Evolutionary conservation across 2,329 filamentous ascomycete species (phyloP), one percentile per base, ranked within the genome.

Genomic region (Aspergillus niger): DNA sequence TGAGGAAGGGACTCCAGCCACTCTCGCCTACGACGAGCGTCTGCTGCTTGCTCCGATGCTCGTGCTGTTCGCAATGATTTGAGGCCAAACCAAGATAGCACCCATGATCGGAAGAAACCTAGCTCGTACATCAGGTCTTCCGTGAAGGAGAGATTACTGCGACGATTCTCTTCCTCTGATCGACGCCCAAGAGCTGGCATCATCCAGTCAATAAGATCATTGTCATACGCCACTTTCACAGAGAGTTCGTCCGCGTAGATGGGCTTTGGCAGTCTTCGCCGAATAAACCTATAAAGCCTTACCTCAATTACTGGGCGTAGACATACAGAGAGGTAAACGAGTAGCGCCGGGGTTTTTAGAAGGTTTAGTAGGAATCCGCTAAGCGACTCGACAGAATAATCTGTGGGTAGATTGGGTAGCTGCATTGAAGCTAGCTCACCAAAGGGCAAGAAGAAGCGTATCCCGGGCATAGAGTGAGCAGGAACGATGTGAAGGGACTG

Each of bases 201-300:
- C 43, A 77, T 76, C 77, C 77, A 79, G 56, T 79, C 77, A 47
- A 79, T 70, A 15, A 79, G 70, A 44, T 78, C 77, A 63, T 78
- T 77, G 44, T 79, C 76, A n/a, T 71, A 67, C 7, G 77, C 77
- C 59, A 79, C 76, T 55, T 74, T 71, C 56, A 79, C 70, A 7
- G 77, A 79, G 28, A 78, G 69, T 32, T 76, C 75, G 65, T 79
- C 76, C 11, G 76, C 75, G 7, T 72, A 64, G 32, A 66, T 72
- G 30, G 77, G 76, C 60, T 79, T 78, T n/a, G 76, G 76, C n/a
- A 79, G 59, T 49, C 72, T 71, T 50, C 77, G 72, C 49, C 77
- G 74, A 22, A 79, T 69, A 26, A 79, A 66, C 36, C 75, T 65
- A 63, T 79, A 79, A 11, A 79, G 71, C 32, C 76, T 71, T 22